A percentile compares a stretch with the other conserved stretches of the same genome.
These are phyloP conservation scores for Cladorrhinum sp. DNA, from an alignment of 2,329 filamentous ascomycete species.

Conservation along the genomic window DNA sequence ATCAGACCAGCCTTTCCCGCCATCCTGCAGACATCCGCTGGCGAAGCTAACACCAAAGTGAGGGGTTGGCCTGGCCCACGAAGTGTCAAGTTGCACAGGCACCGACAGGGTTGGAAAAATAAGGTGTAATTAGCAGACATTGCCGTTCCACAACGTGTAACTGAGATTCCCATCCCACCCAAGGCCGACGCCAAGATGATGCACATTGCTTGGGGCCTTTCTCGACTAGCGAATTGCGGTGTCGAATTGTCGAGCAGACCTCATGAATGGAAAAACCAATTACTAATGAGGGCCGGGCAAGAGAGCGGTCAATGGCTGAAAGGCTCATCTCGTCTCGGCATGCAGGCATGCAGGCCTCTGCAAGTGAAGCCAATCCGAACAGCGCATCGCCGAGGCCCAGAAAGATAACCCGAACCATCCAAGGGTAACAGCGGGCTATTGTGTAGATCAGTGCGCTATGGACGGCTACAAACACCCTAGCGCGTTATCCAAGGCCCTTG, in stretches of 20 bases:
- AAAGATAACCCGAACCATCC: neutral
- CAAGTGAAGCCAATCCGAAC: neutral
- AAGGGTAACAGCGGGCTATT: too few species aligned
- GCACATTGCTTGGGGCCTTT: neutral
- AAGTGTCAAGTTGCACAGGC: too few species aligned
- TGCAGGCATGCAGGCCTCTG: neutral
- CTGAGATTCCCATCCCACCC: neutral
- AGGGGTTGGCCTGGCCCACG: neutral
- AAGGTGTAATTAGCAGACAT: neutral
- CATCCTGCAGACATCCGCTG: neutral
- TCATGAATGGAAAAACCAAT: neutral
- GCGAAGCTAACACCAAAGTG: neutral
- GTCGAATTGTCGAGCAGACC: neutral
- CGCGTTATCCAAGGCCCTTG: neutral
- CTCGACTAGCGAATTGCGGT: neutral
- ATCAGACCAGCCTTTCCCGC: neutral
- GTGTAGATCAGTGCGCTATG: neutral
- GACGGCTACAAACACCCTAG: neutral
- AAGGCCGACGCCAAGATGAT: neutral
- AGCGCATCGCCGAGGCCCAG: neutral
- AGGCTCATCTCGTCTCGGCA: neutral
- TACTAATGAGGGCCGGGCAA: neutral
- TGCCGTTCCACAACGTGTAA: neutral
- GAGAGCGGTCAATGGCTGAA: neutral
- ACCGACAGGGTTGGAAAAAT: neutral